These are phyloP conservation scores for Santalum album DNA, from an alignment of 164 flowering plant species.

Conservation along the genomic window DNA sequence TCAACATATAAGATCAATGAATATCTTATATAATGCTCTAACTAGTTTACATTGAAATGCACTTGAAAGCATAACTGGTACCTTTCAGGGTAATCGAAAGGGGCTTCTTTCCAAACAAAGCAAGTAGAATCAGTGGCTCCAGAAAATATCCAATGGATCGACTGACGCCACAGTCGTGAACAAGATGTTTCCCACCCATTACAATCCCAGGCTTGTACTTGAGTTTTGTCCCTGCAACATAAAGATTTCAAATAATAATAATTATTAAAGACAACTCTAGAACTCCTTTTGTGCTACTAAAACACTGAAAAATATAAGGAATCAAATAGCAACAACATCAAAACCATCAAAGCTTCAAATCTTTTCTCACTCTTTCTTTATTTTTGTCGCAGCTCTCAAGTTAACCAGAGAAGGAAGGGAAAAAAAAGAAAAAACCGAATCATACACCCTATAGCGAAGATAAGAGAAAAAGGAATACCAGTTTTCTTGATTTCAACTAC, in stretches of 20 bases:
- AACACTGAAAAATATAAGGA: too few species aligned
- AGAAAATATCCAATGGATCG: constrained; percentile 81
- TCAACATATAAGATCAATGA: too few species aligned
- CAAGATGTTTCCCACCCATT: constrained; percentile 70
- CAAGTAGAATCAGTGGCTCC: constrained; percentile 76
- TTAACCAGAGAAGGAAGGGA: too few species aligned
- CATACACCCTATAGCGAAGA: too few species aligned
- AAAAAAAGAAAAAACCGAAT: not conserved
- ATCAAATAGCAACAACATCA: too few species aligned
- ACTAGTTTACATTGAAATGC: not conserved
- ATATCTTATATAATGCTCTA: too few species aligned
- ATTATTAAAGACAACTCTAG: too few species aligned
- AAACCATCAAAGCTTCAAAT: too few species aligned
- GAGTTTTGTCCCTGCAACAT: constrained; percentile 58
- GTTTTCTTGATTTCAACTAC: constrained; percentile 74
- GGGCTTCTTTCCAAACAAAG: constrained; percentile 73
- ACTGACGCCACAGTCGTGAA: constrained; percentile 73
- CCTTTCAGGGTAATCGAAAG: constrained; percentile 71
- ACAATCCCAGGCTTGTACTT: constrained; percentile 86
- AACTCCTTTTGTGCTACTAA: too few species aligned
- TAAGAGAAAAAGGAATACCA: constrained; percentile 22
- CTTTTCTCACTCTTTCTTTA: too few species aligned
- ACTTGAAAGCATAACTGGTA: constrained; percentile 5
- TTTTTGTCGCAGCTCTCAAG: too few species aligned
- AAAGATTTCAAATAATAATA: too few species aligned